Evolutionary conservation across 306 rosid genomes (phyloP).

Genomic region (Acacia crassicarpa): DNA sequence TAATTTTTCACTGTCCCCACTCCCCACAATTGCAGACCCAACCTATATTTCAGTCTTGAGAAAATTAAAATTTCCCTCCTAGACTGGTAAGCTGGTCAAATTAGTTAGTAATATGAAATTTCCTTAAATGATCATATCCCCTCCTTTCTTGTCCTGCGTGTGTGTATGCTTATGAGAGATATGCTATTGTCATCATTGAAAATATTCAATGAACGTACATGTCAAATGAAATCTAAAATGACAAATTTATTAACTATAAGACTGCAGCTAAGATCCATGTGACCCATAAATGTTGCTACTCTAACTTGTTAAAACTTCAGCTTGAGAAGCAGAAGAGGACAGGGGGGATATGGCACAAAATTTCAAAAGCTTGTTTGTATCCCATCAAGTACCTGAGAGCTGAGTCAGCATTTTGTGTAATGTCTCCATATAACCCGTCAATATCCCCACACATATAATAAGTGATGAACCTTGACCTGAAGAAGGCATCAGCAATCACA

Average conservation of each 20-base stretch:
- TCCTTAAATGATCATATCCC: conserved; percentile 19
- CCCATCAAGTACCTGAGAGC: conserved; percentile 74
- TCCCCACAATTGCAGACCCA: neutral
- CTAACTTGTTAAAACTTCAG: conserved; percentile 1
- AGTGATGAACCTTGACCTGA: conserved; percentile 98
- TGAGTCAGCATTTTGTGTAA: conserved; percentile 86
- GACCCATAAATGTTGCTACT: conserved; percentile 6
- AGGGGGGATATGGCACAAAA: neutral
- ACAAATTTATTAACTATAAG: neutral
- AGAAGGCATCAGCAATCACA: conserved; percentile 38
- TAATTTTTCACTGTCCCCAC: neutral
- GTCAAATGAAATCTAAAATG: conserved; percentile 1
- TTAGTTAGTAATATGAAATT: conserved; percentile 1
- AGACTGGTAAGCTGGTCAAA: conserved; percentile 15
- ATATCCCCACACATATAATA: conserved; percentile 88
- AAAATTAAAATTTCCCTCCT: neutral
- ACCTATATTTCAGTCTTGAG: conserved; percentile 14
- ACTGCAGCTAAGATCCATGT: neutral
- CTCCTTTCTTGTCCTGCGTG: neutral
- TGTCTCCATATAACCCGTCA: conserved; percentile 93
- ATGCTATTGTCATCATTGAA: conserved; percentile 11
- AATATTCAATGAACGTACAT: conserved; percentile 15
- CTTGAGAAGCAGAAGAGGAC: neutral
- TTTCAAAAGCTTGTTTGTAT: conserved; percentile 28
- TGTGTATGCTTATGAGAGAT: neutral